Evolutionary conservation across 2,329 filamentous ascomycete genomes (phyloP), one percentile per base, ranked within the genome.

Genomic region (Penicillium sp.): DNA sequence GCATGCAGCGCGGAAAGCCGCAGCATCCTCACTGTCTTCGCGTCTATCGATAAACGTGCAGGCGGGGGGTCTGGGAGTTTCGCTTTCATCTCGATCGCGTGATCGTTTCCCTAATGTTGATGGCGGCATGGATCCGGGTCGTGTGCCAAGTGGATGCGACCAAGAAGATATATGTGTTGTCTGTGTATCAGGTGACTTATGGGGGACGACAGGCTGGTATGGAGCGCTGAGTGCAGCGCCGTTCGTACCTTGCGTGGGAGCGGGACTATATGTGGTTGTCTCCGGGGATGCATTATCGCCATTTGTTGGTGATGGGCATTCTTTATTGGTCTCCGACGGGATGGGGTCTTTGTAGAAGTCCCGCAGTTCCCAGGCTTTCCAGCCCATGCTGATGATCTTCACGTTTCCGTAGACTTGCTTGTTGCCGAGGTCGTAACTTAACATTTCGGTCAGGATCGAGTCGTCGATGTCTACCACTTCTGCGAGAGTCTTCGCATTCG

Each of bases 381-480:
- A 73, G 45, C 75, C 75, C 44, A 77, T 55, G 4, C 74, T 73
- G 41, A 77, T 23, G 16, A 77, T 47, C 47, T 72, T 72, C 16
- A 77, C 52, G 8, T 64, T 68, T 10, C 62, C 64, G 43, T 67
- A 73, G 13, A 72, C 52, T 16, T 72, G 63, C 46, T 69, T 66
- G 51, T 77, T 70, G 1, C 66, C 72, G 11, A 76, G 59, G 2
- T 65, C 58, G 36, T 63, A 65, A 38, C 68, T 67, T 43, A 77
- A 60, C 45, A 65, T 69, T 10, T 73, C 66, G 1, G 58, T 59
- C 15, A 76, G 65, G 7, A 70, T 34, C 8, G 68, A 59, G 33
- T 77, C 75, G 36, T 77, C 73, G 7, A 73, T 25, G 16, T 75
- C 72, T 31, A 76, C 70, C 9, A 77, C 58, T 23, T 75, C 72